Evolutionary conservation across 148 eudicot genomes (phyloP), one percentile per base, ranked within the genome.

Genomic region (Rhododendron simsii): DNA sequence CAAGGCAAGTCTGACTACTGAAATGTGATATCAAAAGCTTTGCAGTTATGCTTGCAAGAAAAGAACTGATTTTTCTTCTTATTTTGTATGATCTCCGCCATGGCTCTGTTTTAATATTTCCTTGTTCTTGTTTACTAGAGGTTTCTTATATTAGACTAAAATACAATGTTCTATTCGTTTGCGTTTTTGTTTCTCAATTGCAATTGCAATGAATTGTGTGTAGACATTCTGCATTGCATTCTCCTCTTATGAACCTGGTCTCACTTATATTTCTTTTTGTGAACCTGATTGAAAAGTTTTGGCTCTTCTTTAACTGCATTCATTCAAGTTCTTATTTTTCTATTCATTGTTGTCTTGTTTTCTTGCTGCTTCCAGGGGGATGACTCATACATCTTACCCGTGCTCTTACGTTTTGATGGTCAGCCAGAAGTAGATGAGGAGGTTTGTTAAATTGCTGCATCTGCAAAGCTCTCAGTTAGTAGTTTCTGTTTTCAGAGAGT

Each of bases 361-460:
- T 48, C 71, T 87, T 37, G 21, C 39, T 80, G 69, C 53, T 79
- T 87, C 39, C 91, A 97, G 99, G 90, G 86, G 88, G 98, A 95
- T 87, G 99, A 95, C 84, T 94, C 99, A 44, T 97, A 93, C 86
- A 93, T 95, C 81, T 88, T 97, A 87, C 99, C 98, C 14, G 99
- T 97, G 86, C 98, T 97, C 81, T 90, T 95, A 81, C 90, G 95
- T 63, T 95, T 97, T 86, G 98, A 95, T 80, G 98, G 99, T 88
- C 94, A 93, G 92, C 99, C 99, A 59, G 96, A 94, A 89, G 91
- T 97, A 65, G 94, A 97, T 90, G 98, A 94, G 82, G 95, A 97
- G 98, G 99, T 96, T 83, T 71, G 91, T 89, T 81, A 37, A 75
- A 85, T 39, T 45, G 30, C 67, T 84, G 28, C 26, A 39, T 76